Conservation (phyloP, 2,329 filamentous ascomycete species). For the Zymoseptoria passerinii region DNA sequence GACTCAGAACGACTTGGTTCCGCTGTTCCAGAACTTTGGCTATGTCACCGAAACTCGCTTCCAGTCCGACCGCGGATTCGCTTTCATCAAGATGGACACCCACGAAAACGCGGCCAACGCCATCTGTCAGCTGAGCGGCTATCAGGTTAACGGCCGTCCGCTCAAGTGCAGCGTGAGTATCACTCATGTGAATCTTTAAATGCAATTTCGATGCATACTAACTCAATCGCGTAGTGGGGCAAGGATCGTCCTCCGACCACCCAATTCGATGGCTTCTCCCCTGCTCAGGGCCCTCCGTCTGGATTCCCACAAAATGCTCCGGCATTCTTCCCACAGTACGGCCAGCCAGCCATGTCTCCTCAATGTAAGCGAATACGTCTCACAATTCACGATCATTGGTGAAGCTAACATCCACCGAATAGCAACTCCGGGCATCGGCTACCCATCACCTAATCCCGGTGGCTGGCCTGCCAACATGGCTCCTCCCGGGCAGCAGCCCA, state of each 20-base stretch:
- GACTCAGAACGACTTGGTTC: conserved; percentile 91
- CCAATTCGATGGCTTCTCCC: conserved; percentile 68
- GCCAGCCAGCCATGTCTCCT: conserved; percentile 61
- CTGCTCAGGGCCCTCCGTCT: conserved; percentile 63
- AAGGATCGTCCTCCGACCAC: conserved; percentile 92
- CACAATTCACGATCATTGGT: neutral
- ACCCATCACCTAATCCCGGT: conserved; percentile 54
- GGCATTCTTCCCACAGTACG: conserved; percentile 88
- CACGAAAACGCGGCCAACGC: conserved; percentile 98
- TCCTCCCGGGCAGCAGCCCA: conserved; percentile 20
- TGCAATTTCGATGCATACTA: conserved; percentile 27
- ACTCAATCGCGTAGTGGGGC: conserved; percentile 64
- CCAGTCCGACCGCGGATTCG: conserved; percentile 94
- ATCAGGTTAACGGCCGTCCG: conserved; percentile 93
- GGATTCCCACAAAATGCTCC: conserved; percentile 60
- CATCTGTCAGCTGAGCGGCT: conserved; percentile 95
- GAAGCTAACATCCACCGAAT: conserved; percentile 28
- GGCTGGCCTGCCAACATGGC: conserved; percentile 50
- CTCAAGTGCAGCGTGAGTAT: conserved; percentile 94
- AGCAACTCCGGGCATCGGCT: conserved; percentile 48
- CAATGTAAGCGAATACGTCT: conserved; percentile 20
- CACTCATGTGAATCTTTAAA: neutral
- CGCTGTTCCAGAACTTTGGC: conserved; percentile 96
- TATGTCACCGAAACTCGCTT: conserved; percentile 96
- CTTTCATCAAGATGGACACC: conserved; percentile 98